Evolutionary conservation across 2,329 filamentous ascomycete genomes (phyloP), one percentile per base, ranked within the genome.

Genomic region (Furcasterigmium sp.): DNA sequence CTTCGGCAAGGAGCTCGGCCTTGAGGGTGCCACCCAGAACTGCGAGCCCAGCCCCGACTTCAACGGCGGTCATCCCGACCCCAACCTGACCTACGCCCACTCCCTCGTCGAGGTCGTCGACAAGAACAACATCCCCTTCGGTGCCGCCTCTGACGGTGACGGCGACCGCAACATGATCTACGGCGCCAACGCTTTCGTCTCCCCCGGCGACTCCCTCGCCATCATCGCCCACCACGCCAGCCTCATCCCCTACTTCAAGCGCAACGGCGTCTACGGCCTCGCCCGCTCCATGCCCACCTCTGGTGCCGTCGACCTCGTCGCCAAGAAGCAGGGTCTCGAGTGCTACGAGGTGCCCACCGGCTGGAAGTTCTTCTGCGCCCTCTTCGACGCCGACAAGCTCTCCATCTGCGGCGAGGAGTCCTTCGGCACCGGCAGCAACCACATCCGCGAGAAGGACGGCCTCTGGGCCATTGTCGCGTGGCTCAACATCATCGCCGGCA

Each of bases 161-260:
- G 93, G 93, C 58, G 93, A 98, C 75, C 87, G 93, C 56, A 98
- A 98, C 82, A 98, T 98, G 93, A 98, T 98, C 62, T 98, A 98
- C 70, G 93, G 93, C 50, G 91, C 91, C 53, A 91, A 94, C 59
- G 83, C 86, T 36, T 98, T 98, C 61, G 93, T 98, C 49, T 97
- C 91, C 8, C 93, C 93, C 8, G 93, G 93, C 61, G 93, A 98
- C 75, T 95, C 89, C 59, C 76, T 98, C 58, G 93, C 93, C 60
- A 98, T 98, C 64, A 98, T 98, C 60, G 90, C 93, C 39, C 93
- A 98, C 75, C 85, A 98, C 64, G 90, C 93, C 54, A 81, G 95
- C 57, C 81, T 95, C 47, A 98, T 98, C 58, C 93, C 93, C 46
- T 98, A 95, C 75, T 98, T 98, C 82, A 85, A 91, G 77, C 91